Evolutionary conservation across 352 stramenopile species (phyloP).

Genomic region (Pythium phragmitis): DNA sequence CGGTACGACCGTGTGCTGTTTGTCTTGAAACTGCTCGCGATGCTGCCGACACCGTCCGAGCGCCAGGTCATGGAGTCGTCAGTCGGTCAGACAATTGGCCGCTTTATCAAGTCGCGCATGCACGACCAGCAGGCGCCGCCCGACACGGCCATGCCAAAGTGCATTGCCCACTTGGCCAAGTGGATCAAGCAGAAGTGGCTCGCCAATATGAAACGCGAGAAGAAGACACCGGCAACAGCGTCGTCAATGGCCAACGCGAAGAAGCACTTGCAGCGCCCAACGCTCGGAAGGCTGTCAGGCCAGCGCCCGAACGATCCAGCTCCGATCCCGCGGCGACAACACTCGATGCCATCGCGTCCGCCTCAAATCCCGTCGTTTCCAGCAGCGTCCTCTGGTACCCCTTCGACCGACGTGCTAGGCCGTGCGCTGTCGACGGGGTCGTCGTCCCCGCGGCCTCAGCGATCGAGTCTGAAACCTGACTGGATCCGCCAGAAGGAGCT

Average conservation of each 20-base stretch:
- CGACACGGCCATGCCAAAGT: slow-evolving; percentile 35
- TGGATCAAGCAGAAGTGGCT: slow-evolving; percentile 77
- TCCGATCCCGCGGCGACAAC: slow-evolving; percentile 11
- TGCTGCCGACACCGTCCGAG: slow-evolving; percentile 61
- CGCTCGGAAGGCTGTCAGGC: slow-evolving; percentile 11
- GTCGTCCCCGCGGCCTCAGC: not conserved
- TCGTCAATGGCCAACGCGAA: not conserved
- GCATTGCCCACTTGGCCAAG: slow-evolving; percentile 49
- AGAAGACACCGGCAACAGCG: not conserved
- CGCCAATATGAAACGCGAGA: slow-evolving; percentile 38
- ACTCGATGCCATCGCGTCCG: not conserved
- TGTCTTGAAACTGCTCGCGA: slow-evolving; percentile 57
- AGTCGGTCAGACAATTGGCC: slow-evolving; percentile 65
- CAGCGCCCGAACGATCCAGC: slow-evolving; percentile 8
- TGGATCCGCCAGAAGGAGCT: slow-evolving; percentile 69
- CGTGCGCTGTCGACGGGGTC: slow-evolving; percentile 1
- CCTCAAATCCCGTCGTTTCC: slow-evolving; percentile 12
- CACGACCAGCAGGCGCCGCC: slow-evolving; percentile 30
- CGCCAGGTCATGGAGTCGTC: slow-evolving; percentile 53
- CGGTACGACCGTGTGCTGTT: slow-evolving; percentile 25
- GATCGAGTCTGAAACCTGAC: slow-evolving; percentile 62
- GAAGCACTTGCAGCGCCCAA: slow-evolving; percentile 25
- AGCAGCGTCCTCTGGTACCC: not conserved
- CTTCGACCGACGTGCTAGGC: slow-evolving; percentile 13
- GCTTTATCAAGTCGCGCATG: slow-evolving; percentile 42